Evolutionary conservation across 1,139 yeast species (phyloP).

Genomic region (Lodderomyces elongisporus): DNA sequence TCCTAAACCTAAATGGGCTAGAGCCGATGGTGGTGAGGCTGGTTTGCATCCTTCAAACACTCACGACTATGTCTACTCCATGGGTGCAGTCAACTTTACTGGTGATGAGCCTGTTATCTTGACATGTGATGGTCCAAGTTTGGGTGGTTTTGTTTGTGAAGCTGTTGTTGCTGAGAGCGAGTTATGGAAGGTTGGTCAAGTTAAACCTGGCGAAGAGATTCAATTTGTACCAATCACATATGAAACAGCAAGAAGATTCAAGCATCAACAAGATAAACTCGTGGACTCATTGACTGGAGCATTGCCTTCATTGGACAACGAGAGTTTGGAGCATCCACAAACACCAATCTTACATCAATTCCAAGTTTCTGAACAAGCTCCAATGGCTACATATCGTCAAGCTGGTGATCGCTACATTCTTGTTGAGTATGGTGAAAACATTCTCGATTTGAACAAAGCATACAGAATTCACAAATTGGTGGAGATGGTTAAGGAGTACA

Average conservation of each 20-base stretch:
- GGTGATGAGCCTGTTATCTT: conserved; percentile 98
- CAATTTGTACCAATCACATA: conserved; percentile 74
- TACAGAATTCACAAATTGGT: conserved; percentile 83
- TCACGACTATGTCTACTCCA: conserved; percentile 92
- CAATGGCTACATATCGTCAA: conserved; percentile 81
- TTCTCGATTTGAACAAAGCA: conserved; percentile 76
- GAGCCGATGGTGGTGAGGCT: conserved; percentile 96
- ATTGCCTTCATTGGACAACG: conserved; percentile 33
- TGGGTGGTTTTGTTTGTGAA: conserved; percentile 96
- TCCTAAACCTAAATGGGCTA: conserved; percentile 95
- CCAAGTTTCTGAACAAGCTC: conserved; percentile 48
- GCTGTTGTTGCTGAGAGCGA: conserved; percentile 95
- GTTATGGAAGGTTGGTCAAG: conserved; percentile 98
- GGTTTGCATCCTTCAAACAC: conserved; percentile 98
- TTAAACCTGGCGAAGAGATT: conserved; percentile 85
- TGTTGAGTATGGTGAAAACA: conserved; percentile 88
- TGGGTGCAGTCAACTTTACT: conserved; percentile 95
- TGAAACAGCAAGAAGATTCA: conserved; percentile 62
- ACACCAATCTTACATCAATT: conserved; percentile 57
- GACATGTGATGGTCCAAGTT: conserved; percentile 95
- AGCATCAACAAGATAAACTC: conserved; percentile 51
- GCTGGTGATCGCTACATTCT: conserved; percentile 94
- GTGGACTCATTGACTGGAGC: conserved; percentile 42
- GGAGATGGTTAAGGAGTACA: conserved; percentile 59
- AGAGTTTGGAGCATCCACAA: conserved; percentile 39